phyloP scores from a whole-genome alignment of 1,139 yeast genomes.

The Oligophagozyma castellii region DNA sequence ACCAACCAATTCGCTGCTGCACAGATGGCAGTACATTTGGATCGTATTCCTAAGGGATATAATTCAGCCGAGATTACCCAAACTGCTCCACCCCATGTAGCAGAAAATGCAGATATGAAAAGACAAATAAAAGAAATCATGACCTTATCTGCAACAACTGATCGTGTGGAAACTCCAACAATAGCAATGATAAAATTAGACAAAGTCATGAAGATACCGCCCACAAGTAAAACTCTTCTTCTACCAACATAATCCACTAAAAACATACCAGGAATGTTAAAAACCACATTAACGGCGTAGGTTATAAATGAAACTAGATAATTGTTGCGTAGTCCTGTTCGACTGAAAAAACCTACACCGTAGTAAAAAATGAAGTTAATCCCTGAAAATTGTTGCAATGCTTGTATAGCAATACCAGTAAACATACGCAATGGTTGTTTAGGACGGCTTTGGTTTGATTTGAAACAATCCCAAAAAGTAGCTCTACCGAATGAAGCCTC shows the following conservation, averaged over 20 bases:
- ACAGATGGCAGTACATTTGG: constrained; percentile 68
- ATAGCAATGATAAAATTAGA: constrained; percentile 54
- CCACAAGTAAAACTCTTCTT: constrained; percentile 43
- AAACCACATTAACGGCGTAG: constrained; percentile 57
- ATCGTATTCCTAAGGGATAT: constrained; percentile 66
- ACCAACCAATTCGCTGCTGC: constrained; percentile 73
- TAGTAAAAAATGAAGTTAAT: constrained; percentile 69
- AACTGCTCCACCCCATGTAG: constrained; percentile 83
- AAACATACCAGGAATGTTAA: constrained; percentile 59
- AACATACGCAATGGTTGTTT: constrained; percentile 51
- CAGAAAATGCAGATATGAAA: constrained; percentile 69
- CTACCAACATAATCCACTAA: constrained; percentile 60
- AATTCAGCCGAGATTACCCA: constrained; percentile 71
- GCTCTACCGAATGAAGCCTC: constrained; percentile 52
- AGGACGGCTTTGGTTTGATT: constrained; percentile 50
- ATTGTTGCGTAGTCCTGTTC: constrained; percentile 45
- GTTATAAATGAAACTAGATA: constrained; percentile 59
- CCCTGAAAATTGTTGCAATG: constrained; percentile 67
- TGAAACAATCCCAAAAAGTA: constrained; percentile 47
- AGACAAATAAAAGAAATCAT: constrained; percentile 71
- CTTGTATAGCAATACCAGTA: constrained; percentile 61
- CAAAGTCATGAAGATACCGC: constrained; percentile 53
- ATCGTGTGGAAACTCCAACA: constrained; percentile 42
- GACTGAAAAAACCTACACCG: constrained; percentile 61
- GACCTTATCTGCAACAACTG: constrained; percentile 47